Base-by-base conservation (phyloP, 176 grass and related monocot genomes). In the Chloris gayana region DNA sequence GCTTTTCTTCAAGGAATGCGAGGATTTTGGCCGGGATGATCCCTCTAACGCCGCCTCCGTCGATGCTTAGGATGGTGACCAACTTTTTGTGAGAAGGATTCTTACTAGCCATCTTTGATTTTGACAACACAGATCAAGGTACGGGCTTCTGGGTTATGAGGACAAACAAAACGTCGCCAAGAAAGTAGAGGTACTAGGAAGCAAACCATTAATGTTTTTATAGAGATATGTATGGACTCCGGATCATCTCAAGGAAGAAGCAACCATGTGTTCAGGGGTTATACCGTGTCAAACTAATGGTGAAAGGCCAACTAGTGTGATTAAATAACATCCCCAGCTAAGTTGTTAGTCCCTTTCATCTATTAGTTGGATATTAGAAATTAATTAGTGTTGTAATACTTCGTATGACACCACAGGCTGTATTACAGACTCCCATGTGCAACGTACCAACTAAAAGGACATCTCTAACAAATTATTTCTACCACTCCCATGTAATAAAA, bases 21-120 rank as follows among this genome's bases (percentile, higher is more conserved):
- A 92, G 82, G 74, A 92, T 83, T 39, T 72, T 85, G 64, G 83
- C 93, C 1, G 90, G 87, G 49, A 95, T 95, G 82, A 95, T 92
- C 19, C 93, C 93, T 34, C 93, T 80, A 24, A 90, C 14, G 25
- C 93, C 90, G 7, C 93, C 93, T 1, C 93, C 90, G 8, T 95
- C 93, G 19, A 95, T 90, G 87, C 93, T 95, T 18, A 95, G 90
- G 10, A 95, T 78, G 4, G 87, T 90, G 58, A 90, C 12, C 14
- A 95, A 41, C 57, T 87, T 82, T 85, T 92, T 89, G 21, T 81
- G 59, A 21, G 84, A 46, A 56, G 82, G n/a, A 24, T 6, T 58
- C 19, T 19, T 39, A 59, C 10, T 60, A 27, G 72, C 37, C 82
- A 89, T 88, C 24, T 67, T 72, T 21, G 22, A 62, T 74, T 22